phyloP scores from a whole-genome alignment of 352 stramenopile genomes.

The Pythium brachiatum region DNA sequence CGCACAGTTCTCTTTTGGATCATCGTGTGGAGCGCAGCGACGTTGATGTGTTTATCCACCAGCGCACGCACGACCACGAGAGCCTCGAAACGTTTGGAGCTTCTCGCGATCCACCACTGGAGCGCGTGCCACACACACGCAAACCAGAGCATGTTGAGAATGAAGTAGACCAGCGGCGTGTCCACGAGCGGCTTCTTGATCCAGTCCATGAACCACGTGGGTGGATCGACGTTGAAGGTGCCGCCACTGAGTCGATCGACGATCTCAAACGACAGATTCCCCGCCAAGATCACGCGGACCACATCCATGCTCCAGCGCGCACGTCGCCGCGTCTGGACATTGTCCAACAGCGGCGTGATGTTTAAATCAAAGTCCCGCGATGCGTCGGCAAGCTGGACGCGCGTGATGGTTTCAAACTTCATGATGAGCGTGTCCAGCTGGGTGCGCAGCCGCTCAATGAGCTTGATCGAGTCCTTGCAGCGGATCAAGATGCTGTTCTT shows the following conservation, averaged over 20 bases:
- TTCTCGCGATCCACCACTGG: constrained; percentile 35
- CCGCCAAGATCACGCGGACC: constrained; percentile 91
- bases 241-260: constrained; percentile 93
- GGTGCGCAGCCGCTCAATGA: constrained; percentile 88
- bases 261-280: constrained; percentile 93
- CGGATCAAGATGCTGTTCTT: constrained; percentile 90
- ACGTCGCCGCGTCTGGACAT: constrained; percentile 58
- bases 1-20: constrained; percentile 41
- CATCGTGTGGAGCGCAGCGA: constrained; percentile 38
- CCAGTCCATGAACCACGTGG: constrained; percentile 79
- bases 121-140: constrained; percentile 56
- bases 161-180: constrained; percentile 65
- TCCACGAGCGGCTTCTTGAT: constrained; percentile 70
- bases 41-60: constrained; percentile 60
- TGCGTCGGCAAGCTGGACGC: constrained; percentile 87
- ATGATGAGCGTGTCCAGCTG: constrained; percentile 92
- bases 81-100: constrained; percentile 70
- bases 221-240: constrained; percentile 89
- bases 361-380: constrained; percentile 89
- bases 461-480: constrained; percentile 95
- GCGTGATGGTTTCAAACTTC: constrained; percentile 88
- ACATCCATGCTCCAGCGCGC: constrained; percentile 77
- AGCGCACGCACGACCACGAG: constrained; percentile 88
- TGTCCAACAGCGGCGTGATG: constrained; percentile 80
- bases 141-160: constrained; percentile 77